Evolutionary conservation across 2,329 filamentous ascomycete genomes (phyloP), one percentile per base, ranked within the genome.

Genomic region (Calonectria henricotiae): DNA sequence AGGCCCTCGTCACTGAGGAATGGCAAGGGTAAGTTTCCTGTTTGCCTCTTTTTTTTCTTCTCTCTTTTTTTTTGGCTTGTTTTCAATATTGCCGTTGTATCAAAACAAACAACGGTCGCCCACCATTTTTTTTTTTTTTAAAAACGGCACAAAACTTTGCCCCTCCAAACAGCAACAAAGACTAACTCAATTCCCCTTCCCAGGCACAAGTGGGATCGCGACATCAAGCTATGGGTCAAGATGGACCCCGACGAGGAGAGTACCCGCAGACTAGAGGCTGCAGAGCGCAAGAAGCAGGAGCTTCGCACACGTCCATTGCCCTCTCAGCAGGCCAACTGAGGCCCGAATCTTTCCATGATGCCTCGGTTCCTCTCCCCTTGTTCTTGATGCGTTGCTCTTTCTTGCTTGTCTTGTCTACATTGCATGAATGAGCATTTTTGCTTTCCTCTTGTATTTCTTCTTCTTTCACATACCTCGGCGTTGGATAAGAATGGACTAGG

Each of bases 191-290:
- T 65, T 51, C 46, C 27, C 27, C 20, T n/a, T 63, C 43, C 20
- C 68, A 92, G 91, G 25, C 91, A 93, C 78, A 82, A 80, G 39
- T 93, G 91, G 90, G 82, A 88, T 51, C 82, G 87, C 4, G 84
- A 88, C 27, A 79, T 84, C 51, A 90, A 89, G 76, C 85, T 89
- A 74, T 93, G 91, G 91, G 79, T 90, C 43, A 88, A 86, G 76
- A 81, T 80, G 68, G 74, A 75, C 65, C 78, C 77, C 47, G 76
- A 79, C 7, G 76, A 79, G 32, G 67, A 75, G 43, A 67, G 77
- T 8, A 71, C 75, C 51, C 75, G 77, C 46, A 73, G 75, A 12
- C 71, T 75, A 27, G 73, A 70, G 1, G 79, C 79, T 39, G 51
- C 64, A 11, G 76, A 80, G 66, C 75, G 75, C 62, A 80, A 80